Evolutionary conservation across 2,329 filamentous ascomycete genomes (phyloP).

Genomic region (Grosmannia serpens): DNA sequence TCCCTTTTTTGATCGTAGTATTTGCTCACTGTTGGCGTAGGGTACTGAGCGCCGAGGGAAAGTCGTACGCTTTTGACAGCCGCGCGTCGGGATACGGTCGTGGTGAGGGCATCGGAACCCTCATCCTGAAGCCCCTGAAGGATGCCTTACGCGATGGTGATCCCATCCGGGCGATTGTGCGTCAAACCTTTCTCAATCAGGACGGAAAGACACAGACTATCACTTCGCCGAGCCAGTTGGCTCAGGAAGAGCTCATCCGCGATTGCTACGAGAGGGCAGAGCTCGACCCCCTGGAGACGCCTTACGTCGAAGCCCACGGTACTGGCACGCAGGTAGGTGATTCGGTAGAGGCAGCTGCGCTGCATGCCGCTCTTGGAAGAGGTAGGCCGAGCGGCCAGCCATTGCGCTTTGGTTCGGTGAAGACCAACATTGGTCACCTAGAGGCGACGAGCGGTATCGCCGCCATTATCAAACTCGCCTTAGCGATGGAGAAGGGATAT

Average conservation of each 20-base stretch:
- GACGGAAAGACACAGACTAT: slow-evolving; percentile 11
- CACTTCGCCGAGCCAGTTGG: slow-evolving; percentile 14
- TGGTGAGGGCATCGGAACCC: slow-evolving; percentile 33
- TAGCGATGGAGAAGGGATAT: slow-evolving; percentile 25
- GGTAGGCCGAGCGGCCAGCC: background rate
- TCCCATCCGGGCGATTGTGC: slow-evolving; percentile 19
- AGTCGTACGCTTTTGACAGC: slow-evolving; percentile 24
- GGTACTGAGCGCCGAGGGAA: slow-evolving; percentile 17
- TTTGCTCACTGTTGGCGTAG: background rate
- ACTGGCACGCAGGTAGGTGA: slow-evolving; percentile 20
- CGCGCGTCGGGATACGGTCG: slow-evolving; percentile 35
- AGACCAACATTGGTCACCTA: slow-evolving; percentile 32
- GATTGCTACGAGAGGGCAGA: slow-evolving; percentile 7
- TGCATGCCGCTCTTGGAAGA: slow-evolving; percentile 20
- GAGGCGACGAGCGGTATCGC: slow-evolving; percentile 35
- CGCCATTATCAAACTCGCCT: slow-evolving; percentile 27
- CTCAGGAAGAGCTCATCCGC: slow-evolving; percentile 14
- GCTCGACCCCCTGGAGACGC: slow-evolving; percentile 7
- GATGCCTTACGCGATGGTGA: slow-evolving; percentile 26
- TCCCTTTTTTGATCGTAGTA: background rate
- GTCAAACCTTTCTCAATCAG: slow-evolving; percentile 11
- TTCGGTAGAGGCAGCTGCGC: slow-evolving; percentile 23
- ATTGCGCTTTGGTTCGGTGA: slow-evolving; percentile 22
- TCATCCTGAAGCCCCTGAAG: slow-evolving; percentile 31
- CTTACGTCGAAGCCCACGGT: slow-evolving; percentile 30